Base-by-base conservation (phyloP, 139 green algal species). In the Edaphochlamys debaryana region DNA sequence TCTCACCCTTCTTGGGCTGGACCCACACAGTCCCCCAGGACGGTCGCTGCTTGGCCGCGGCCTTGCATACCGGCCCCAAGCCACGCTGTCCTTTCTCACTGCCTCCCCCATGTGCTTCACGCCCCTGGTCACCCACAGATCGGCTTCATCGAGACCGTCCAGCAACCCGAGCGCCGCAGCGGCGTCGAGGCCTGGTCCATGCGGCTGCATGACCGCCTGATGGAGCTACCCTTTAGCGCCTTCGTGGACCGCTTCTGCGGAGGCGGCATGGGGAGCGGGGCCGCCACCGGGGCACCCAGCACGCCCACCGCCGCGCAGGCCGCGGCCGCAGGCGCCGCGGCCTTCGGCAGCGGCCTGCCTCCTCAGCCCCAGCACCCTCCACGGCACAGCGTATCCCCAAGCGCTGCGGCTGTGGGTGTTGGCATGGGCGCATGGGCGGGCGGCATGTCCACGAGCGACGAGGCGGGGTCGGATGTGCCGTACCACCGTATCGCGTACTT, bases 401-500 rank as follows among this genome's bases (percentile, higher is more conserved):
- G n/a, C n/a, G n/a, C n/a, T n/a, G n/a, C n/a, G n/a, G n/a, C n/a
- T n/a, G n/a, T n/a, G n/a, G n/a, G n/a, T n/a, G n/a, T n/a, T n/a
- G 23, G 22, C 54, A 17, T 63, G 20, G 54, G 6, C 15, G 54
- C 62, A 9, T 69, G 62, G 52, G 56, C 23, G 25, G n/a, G n/a
- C n/a, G n/a, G n/a, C n/a, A n/a, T n/a, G n/a, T 63, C 56, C 56
- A 81, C 75, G 29, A 81, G 75, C 60, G 75, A 81, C 0, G 75
- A 81, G 41, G 19, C 40, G 4, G 60, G 30, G 41, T 72, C 60
- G 23, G 84, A 85, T 41, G 68, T 91, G 34, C 90, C 90, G 3
- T 93, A 89, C 77, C 90, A 93, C 62, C 58, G 87, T 0, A 91
- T 93, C 4, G 82, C 75, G 0, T 91, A 86, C 74, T 90, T 90